phyloP scores from a whole-genome alignment of 495 filamentous ascomycete species.

The Penicillium coffeae region DNA sequence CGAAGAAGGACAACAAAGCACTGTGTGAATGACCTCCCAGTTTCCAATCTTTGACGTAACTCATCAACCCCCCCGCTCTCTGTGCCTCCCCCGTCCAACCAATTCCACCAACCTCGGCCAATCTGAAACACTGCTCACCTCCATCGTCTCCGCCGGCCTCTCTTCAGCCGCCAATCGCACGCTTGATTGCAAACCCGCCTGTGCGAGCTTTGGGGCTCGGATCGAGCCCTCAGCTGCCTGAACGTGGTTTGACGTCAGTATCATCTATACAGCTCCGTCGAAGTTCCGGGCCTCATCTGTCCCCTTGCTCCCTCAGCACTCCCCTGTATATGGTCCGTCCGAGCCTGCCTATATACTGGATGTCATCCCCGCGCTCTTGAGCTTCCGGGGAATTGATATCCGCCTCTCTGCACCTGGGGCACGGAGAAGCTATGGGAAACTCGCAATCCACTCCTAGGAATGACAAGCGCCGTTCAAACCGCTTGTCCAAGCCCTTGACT shows the following conservation, averaged over 20 bases:
- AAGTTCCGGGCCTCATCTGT: constrained; percentile 7
- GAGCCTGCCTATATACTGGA: neutral
- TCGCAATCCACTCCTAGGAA: constrained; percentile 34
- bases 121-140: constrained; percentile 24
- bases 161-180: constrained; percentile 24
- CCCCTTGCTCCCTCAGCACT: neutral
- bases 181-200: constrained; percentile 17
- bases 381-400: neutral
- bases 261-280: constrained; percentile 15
- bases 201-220: constrained; percentile 22
- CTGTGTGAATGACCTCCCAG: neutral
- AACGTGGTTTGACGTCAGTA: constrained; percentile 29
- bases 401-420: constrained; percentile 7
- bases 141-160: constrained; percentile 22
- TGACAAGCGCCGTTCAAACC: constrained; percentile 35
- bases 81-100: constrained; percentile 21
- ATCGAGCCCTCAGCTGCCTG: constrained; percentile 19
- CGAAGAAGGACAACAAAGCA: neutral
- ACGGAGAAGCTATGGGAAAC: constrained; percentile 34
- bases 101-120: constrained; percentile 13
- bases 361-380: neutral
- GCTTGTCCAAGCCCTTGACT: constrained; percentile 43
- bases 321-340: neutral
- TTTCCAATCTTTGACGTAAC: constrained; percentile 7
- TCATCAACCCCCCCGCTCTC: constrained; percentile 1